Percentiles rank a stretch among this genome's conserved stretches.
phyloP scores from a whole-genome alignment of 768 basidiomycete genomes.

The Leccinum truebloodii region DNA sequence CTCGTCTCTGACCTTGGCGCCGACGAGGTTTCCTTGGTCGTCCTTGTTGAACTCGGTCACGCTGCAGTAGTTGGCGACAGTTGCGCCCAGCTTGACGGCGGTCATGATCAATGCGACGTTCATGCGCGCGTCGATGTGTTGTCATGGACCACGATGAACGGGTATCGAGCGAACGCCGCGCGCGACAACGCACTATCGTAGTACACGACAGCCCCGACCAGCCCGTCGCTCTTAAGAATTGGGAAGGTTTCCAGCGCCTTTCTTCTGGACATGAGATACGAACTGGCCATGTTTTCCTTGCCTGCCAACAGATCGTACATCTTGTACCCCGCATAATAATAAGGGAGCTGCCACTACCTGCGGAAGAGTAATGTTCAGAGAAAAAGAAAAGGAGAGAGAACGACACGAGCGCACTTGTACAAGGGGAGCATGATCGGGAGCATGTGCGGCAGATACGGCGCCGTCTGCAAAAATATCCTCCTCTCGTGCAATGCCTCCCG shows the following conservation, averaged over 20 bases:
- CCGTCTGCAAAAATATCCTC: slow-evolving; percentile 90
- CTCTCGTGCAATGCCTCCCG: slow-evolving; percentile 93
- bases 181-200: slow-evolving; percentile 73
- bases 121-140: slow-evolving; percentile 99
- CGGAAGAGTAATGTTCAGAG: slow-evolving; percentile 2
- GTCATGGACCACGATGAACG: slow-evolving; percentile 50
- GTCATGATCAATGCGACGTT: slow-evolving; percentile 95
- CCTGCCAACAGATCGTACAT: slow-evolving; percentile 95
- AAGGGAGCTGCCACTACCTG: slow-evolving; percentile 96
- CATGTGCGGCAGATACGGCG: slow-evolving; percentile 90
- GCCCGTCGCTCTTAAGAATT: slow-evolving; percentile 89
- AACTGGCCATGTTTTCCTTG: slow-evolving; percentile 94
- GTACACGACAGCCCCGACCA: slow-evolving; percentile 95
- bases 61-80: slow-evolving; percentile 86
- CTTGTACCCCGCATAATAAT: slow-evolving; percentile 95
- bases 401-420: slow-evolving; percentile 65
- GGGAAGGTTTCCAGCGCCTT: slow-evolving; percentile 95
- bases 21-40: slow-evolving; percentile 58
- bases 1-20: slow-evolving; percentile 76
- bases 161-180: not conserved
- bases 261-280: slow-evolving; percentile 93
- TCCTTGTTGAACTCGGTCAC: slow-evolving; percentile 79
- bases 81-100: slow-evolving; percentile 89
- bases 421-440: slow-evolving; percentile 97
- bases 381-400: not conserved